Evolutionary conservation across 345 rosid genomes (phyloP).

Genomic region (Camelina neglecta): DNA sequence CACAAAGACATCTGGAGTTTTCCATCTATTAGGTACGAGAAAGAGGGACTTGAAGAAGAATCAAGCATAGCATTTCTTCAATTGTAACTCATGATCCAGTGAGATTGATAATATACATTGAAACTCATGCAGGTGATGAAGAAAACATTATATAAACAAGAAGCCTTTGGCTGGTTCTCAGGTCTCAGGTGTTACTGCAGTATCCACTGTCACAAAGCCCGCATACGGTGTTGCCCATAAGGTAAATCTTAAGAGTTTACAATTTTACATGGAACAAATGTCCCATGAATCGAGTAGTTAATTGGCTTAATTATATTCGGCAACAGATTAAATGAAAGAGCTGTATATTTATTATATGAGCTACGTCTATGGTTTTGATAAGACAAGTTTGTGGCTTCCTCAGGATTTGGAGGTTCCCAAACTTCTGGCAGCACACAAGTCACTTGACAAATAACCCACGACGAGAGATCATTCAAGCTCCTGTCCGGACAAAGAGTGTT

Average conservation of each 20-base stretch:
- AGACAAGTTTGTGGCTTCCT: conserved; percentile 28
- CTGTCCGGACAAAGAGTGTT: conserved; percentile 81
- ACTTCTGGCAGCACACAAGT: conserved; percentile 62
- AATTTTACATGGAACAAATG: neutral
- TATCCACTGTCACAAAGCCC: conserved; percentile 56
- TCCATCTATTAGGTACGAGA: conserved; percentile 76
- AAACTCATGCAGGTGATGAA: conserved; percentile 63
- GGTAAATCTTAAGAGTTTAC: conserved; percentile 43
- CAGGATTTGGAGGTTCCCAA: conserved; percentile 77
- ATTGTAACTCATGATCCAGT: neutral
- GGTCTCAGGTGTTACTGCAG: conserved; percentile 50
- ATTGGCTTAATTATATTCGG: too few species aligned
- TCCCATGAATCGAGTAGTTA: neutral
- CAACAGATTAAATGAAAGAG: neutral
- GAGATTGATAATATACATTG: conserved; percentile 29
- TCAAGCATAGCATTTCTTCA: conserved; percentile 16
- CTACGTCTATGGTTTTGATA: neutral
- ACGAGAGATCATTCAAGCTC: conserved; percentile 61
- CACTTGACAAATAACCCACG: conserved; percentile 69
- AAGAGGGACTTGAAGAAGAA: conserved; percentile 4
- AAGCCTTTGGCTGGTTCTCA: conserved; percentile 53
- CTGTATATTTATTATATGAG: neutral
- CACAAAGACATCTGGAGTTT: conserved; percentile 56
- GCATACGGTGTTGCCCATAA: conserved; percentile 58
- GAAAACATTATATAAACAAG: conserved; percentile 51